Base-by-base conservation (phyloP, 139 green algal genomes). In the Desmodesmus armatus region DNA sequence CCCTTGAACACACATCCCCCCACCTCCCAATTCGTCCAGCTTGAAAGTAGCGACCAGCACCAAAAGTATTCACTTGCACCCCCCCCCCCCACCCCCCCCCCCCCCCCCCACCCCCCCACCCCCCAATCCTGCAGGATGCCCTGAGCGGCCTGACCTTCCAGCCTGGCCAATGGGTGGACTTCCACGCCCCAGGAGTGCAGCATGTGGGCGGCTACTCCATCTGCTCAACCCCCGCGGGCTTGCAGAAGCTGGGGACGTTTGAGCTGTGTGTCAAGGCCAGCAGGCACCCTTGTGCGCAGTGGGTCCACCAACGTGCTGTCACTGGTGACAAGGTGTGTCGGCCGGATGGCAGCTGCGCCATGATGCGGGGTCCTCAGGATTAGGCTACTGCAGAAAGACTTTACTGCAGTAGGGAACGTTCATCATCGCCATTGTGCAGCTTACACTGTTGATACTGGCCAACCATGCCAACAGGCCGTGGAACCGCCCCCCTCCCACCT, bases 161-260 rank as follows among this genome's bases (percentile, higher is more conserved):
- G 11, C 47, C 82, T 33, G 82, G 82, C 15, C 71, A 87, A 33
- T 87, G 82, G 82, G 71, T 87, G 19, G 82, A 87, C 60, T 87
- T 87, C 23, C 70, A 71, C 39, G 80, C 31, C 3, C 80, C 80
- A 35, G 80, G 80, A 15, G 23, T 80, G 27, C 23, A 80, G n/a
- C n/a, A 11, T 17, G 41, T 87, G 5, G 82, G 82, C 5, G 82
- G 82, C 13, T 87, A 81, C 58, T 62, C n/a, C 40, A 87, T 87
- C 39, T 66, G 37, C 58, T 76, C 71, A 2, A 39, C 55, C 27
- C 82, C 55, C 27, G 13, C 17, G 27, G 40, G 77, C 55, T 58
- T 87, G 55, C 41, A 40, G 55, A 33, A 77, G 19, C 15, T 29
- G 6, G 58, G 82, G 1, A 82, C 58, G 3, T n/a, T 87, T 41